phyloP scores from a whole-genome alignment of 2,329 filamentous ascomycete genomes.

The Clonostachys chloroleuca region DNA sequence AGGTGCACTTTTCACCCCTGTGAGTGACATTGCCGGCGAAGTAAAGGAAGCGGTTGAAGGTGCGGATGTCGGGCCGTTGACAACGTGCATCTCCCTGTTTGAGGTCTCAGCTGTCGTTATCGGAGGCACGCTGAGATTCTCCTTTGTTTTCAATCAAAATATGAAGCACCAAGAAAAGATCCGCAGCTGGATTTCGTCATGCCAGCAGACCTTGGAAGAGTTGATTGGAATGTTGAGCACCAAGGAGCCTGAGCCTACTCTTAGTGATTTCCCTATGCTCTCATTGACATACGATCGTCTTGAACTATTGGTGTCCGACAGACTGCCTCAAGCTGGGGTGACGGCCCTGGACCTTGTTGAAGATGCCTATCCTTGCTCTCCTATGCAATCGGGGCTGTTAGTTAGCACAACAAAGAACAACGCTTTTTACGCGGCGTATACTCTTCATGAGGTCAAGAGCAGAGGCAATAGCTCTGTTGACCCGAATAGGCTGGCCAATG shows the following conservation, averaged over 20 bases:
- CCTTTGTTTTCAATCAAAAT: slow-evolving; percentile 34
- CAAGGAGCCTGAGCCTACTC: slow-evolving; percentile 30
- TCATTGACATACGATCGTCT: slow-evolving; percentile 34
- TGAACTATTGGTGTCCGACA: slow-evolving; percentile 28
- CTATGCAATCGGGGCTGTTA: slow-evolving; percentile 29
- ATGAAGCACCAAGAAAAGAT: slow-evolving; percentile 34
- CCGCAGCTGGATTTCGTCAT: slow-evolving; percentile 34
- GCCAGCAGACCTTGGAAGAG: slow-evolving; percentile 32
- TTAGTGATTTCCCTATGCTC: slow-evolving; percentile 35
- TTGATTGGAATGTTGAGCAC: slow-evolving; percentile 28
- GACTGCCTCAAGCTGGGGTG: slow-evolving; percentile 24
- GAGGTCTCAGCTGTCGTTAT: slow-evolving; percentile 40
- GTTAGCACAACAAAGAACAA: slow-evolving; percentile 27
- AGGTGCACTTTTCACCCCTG: slow-evolving; percentile 13
- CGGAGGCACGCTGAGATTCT: slow-evolving; percentile 34
- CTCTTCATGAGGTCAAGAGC: slow-evolving; percentile 13
- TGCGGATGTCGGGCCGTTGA: slow-evolving; percentile 2
- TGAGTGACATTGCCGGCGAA: slow-evolving; percentile 7
- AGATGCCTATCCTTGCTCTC: slow-evolving; percentile 28
- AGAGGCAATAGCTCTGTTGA: slow-evolving; percentile 10
- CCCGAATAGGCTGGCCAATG: slow-evolving; percentile 28
- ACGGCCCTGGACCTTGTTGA: slow-evolving; percentile 23
- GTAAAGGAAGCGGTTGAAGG: slow-evolving; percentile 1
- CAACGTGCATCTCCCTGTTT: slow-evolving; percentile 34
- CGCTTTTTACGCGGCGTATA: slow-evolving; percentile 22